A percentile compares a stretch with the other conserved stretches of the same genome.
Evolutionary conservation across 192 early-diverging fungal genomes (phyloP).

Genomic region (Linnemannia schmuckeri): DNA sequence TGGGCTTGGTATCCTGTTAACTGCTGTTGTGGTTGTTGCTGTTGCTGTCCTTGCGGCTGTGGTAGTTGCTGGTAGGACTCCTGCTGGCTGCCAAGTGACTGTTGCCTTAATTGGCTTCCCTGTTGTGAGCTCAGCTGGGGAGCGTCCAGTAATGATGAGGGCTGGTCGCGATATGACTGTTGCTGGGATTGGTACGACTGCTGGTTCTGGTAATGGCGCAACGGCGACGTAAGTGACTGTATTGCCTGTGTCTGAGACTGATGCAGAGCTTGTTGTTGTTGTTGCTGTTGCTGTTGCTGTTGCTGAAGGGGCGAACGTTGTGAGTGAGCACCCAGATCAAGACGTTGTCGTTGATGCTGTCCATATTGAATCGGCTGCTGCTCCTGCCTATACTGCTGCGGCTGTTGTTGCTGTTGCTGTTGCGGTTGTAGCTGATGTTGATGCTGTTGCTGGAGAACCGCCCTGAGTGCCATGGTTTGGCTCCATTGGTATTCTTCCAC

Average conservation of each 20-base stretch:
- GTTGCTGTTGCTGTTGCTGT: slow-evolving; percentile 10
- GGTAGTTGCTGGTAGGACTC: slow-evolving; percentile 6
- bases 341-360: slow-evolving; percentile 6
- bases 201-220: background rate
- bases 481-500: slow-evolving; percentile 49
- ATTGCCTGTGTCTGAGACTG: background rate
- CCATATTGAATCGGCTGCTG: background rate
- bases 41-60: background rate
- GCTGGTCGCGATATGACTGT: background rate
- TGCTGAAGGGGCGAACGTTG: slow-evolving; percentile 14
- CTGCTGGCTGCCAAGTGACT: background rate
- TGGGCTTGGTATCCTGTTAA: background rate
- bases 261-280: slow-evolving; percentile 17
- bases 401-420: slow-evolving; percentile 17
- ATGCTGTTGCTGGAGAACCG: slow-evolving; percentile 32
- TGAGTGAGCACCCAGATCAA: slow-evolving; percentile 13
- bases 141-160: background rate
- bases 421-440: slow-evolving; percentile 12
- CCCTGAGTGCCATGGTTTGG: slow-evolving; percentile 44
- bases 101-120: background rate
- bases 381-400: slow-evolving; percentile 3
- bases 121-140: background rate
- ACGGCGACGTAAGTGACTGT: background rate
- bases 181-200: slow-evolving; percentile 18
- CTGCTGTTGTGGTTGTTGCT: slow-evolving; percentile 3